phyloP scores from a whole-genome alignment of 2,329 filamentous ascomycete species.

The Aspergillus flavus region DNA sequence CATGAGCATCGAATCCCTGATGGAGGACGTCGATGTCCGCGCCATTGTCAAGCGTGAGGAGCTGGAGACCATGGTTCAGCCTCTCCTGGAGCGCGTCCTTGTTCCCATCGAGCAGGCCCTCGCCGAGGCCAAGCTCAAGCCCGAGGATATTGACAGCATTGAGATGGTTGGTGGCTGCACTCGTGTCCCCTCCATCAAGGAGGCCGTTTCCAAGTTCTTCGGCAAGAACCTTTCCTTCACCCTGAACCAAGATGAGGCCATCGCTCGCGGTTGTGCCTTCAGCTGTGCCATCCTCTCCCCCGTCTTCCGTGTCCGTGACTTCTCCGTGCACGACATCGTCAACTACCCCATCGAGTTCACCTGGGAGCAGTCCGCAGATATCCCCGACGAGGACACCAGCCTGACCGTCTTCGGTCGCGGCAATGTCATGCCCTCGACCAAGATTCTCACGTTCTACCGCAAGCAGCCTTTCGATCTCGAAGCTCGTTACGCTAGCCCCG shows the following conservation, averaged over 20 bases:
- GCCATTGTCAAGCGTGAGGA: constrained; percentile 91
- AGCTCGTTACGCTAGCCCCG: constrained; percentile 87
- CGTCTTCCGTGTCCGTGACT: constrained; percentile 97
- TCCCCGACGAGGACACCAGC: constrained; percentile 96
- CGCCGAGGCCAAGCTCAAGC: constrained; percentile 85
- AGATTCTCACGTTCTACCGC: constrained; percentile 98
- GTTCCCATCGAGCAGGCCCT: constrained; percentile 85
- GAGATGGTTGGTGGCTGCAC: constrained; percentile 95
- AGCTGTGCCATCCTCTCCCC: constrained; percentile 96
- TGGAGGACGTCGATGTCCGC: constrained; percentile 94
- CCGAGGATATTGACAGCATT: constrained; percentile 88
- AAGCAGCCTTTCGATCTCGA: constrained; percentile 97
- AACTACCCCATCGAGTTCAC: constrained; percentile 98
- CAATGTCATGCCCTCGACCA: constrained; percentile 95
- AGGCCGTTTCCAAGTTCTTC: constrained; percentile 86
- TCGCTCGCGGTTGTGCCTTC: constrained; percentile 94
- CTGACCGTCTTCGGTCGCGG: constrained; percentile 97
- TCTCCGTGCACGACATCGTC: constrained; percentile 95
- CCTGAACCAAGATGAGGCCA: constrained; percentile 96
- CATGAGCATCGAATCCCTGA: constrained; percentile 95
- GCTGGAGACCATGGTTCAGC: constrained; percentile 86
- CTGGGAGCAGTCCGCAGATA: constrained; percentile 98
- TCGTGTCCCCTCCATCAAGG: constrained; percentile 91
- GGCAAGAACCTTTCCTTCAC: constrained; percentile 92
- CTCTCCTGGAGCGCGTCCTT: constrained; percentile 73